Evolutionary conservation across 1,139 yeast genomes (phyloP), one percentile per base, ranked within the genome.

Genomic region (Saccharomyces uvarum): DNA sequence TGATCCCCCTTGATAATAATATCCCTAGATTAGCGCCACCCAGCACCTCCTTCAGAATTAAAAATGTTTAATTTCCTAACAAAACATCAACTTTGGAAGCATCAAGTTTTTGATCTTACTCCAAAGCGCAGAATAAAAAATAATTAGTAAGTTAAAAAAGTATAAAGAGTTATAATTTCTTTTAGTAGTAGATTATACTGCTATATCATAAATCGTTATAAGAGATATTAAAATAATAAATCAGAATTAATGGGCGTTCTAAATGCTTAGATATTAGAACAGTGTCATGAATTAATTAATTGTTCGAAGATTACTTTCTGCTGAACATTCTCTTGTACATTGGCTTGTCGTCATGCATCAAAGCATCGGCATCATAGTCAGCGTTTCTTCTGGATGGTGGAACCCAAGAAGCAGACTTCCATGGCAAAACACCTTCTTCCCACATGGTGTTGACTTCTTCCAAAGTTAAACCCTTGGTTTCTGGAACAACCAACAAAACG

Each of bases 361-460:
- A 53, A 9, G 55, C 66, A 24, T 61, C 65, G 16, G 57, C 59
- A 52, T 62, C 59, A 57, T 62, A 63, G 42, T 57, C 57, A 14
- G 56, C 63, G 49, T 57, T 62, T 62, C 68, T 64, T 57, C 61
- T 64, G 48, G 63, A 59, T 16, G 67, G 52, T 54, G 68, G 67
- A 49, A 63, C 59, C 68, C 68, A 64, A 19, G 61, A 54, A 41
- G 61, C 56, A 33, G 68, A 64, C 47, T 63, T 64, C 68, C 68
- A 64, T 52, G 68, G 64, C 52, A 63, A 53, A 28, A 63, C 65
- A 59, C 63, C 64, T 48, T 64, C 68, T 53, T 57, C 54, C 66
- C 66, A 84, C 73, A 86, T 72, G 63, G 81, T 82, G 70, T 84
- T 86, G 61, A 84, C 86, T 66, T 84, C 86, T 71, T 86, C 91